A percentile compares a stretch with the other conserved stretches of the same genome.
phyloP scores from a whole-genome alignment of 2,329 filamentous ascomycete genomes.

The Neonectria faginata region DNA sequence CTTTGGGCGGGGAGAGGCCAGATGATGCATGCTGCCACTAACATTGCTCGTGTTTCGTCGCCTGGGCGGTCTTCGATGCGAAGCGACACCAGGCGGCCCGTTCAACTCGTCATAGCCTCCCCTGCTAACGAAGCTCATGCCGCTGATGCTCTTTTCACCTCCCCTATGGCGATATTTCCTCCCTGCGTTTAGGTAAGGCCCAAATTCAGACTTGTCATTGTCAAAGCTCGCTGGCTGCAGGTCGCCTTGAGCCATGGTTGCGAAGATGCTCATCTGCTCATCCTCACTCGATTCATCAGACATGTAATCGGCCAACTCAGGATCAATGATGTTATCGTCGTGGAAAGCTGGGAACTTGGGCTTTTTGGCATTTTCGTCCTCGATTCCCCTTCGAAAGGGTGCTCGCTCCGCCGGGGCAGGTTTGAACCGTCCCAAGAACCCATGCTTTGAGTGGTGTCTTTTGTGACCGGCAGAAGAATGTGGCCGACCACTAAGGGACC shows the following conservation, averaged over 20 bases:
- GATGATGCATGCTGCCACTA: constrained; percentile 75
- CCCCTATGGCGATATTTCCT: constrained; percentile 79
- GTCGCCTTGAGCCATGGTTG: constrained; percentile 75
- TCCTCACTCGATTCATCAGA: constrained; percentile 96
- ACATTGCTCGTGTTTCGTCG: constrained; percentile 87
- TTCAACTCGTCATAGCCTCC: constrained; percentile 73
- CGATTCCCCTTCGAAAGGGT: constrained; percentile 82
- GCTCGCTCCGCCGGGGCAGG: constrained; percentile 80
- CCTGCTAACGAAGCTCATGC: constrained; percentile 75
- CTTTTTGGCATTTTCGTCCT: constrained; percentile 74
- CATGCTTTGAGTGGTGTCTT: constrained; percentile 88
- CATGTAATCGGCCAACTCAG: constrained; percentile 93
- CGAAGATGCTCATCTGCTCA: constrained; percentile 89
- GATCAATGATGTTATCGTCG: constrained; percentile 98
- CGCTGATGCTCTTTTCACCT: constrained; percentile 81
- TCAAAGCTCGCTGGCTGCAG: constrained; percentile 75
- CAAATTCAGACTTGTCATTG: constrained; percentile 78
- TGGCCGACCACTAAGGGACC: constrained; percentile 78
- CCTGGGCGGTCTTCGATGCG: constrained; percentile 71
- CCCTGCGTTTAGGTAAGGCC: constrained; percentile 76
- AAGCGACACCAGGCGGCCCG: constrained; percentile 66
- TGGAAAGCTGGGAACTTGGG: constrained; percentile 89
- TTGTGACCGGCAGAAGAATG: constrained; percentile 82
- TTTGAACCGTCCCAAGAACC: constrained; percentile 82
- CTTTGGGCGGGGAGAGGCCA: constrained; percentile 78